These are phyloP conservation scores for Silene coronaria DNA, from an alignment of 179 eudicot genomes.

Conservation along the genomic window DNA sequence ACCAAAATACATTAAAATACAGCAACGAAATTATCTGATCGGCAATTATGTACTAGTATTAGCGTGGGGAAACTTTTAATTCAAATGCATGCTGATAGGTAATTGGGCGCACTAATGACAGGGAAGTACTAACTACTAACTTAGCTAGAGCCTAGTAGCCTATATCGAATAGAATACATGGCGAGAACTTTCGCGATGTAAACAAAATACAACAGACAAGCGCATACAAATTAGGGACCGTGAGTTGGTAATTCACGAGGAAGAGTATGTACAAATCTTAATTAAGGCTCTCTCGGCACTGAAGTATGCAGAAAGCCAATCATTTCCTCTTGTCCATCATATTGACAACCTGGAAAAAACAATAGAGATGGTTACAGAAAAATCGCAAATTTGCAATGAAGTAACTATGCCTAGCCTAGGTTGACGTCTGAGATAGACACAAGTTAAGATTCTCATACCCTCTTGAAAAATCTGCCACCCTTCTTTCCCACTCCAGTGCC, in stretches of 20 bases:
- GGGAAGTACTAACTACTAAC: neutral
- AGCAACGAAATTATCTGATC: neutral
- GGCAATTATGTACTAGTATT: neutral
- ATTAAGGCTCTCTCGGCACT: constrained; percentile 12
- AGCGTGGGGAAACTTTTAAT: neutral
- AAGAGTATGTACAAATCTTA: constrained; percentile 23
- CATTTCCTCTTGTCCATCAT: constrained; percentile 33
- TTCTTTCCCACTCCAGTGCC: constrained; percentile 77
- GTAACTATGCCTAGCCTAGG: constrained; percentile 15
- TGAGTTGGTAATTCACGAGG: neutral
- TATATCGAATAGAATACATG: no score
- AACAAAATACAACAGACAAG: constrained; percentile 4
- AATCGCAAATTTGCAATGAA: neutral
- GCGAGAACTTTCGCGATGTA: no score
- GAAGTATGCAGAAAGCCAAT: constrained; percentile 19
- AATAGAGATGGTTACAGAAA: constrained; percentile 7
- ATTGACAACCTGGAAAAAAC: constrained; percentile 21
- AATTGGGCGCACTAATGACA: constrained; percentile 3
- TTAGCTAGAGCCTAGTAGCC: constrained; percentile 14
- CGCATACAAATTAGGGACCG: neutral
- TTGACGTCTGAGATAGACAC: constrained; percentile 6
- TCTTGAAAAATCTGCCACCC: constrained; percentile 72
- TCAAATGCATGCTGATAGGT: neutral
- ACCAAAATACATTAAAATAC: neutral
- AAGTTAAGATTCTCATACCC: constrained; percentile 29